Base-by-base conservation (phyloP, 2,329 filamentous ascomycete species). In the Alternaria atra region DNA sequence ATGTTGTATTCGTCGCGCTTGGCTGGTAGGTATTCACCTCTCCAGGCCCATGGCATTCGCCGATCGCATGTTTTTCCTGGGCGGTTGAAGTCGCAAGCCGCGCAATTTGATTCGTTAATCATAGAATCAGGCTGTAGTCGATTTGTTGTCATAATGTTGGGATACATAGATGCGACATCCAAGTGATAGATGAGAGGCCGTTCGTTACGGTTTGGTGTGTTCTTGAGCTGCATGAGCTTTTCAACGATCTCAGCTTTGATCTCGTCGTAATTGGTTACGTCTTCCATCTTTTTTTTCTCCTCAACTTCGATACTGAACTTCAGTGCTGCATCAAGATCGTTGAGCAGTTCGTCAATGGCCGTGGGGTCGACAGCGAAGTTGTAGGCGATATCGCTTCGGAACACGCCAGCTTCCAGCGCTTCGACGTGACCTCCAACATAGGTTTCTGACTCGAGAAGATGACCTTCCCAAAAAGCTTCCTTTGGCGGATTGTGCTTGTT, bases 81-180 rank as follows among this genome's bases (percentile, higher is more conserved):
- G 44, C 95, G 86, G 70, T 99, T 99, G 84, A 99, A 99, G 77
- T 99, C 96, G 79, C 96, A 99, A 10, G 95, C 94, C 3, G 95
- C 95, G 73, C 96, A 99, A 72, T 97, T 93, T 0, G 94, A 92
- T 77, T 99, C 96, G 48, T 94, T 85, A 55, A 99, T 96, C 93
- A 99, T 97, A n/a, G 95, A 98, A 79, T 99, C 95, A 0, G 95
- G 95, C 71, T 99, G 95, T 47, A 99, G 81, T 77, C 95, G 91
- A 79, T 99, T 99, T 1, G 95, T 99, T 2, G 96, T 99, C 96
- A 99, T 99, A 78, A 99, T 99, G 79, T 99, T 99, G 9, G 95
- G 95, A 77, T 99, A 99, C 95, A 99, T 99, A 61, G 95, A 97
- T 17, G 95, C 95, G 60, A 99, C 96, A 75, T 99, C 95, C 81